These are phyloP conservation scores for Russula foetens DNA, from an alignment of 768 basidiomycete genomes.

Conservation along the genomic window DNA sequence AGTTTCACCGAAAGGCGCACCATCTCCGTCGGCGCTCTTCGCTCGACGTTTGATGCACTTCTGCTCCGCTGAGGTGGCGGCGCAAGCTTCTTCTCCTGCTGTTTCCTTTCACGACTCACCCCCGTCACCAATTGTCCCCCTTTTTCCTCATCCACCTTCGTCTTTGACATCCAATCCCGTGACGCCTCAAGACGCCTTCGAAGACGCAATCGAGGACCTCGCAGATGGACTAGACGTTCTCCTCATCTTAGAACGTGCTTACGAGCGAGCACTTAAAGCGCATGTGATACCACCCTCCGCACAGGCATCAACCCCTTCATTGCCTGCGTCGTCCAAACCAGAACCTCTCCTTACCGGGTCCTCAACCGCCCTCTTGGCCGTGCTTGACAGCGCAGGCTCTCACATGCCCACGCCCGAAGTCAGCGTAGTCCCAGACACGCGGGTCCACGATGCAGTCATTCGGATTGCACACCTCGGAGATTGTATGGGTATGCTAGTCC, in stretches of 20 bases:
- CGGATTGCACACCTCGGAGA: conserved; percentile 83
- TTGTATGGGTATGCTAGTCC: conserved; percentile 81
- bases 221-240: conserved; percentile 65
- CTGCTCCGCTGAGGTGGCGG: conserved; percentile 54
- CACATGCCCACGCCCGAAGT: conserved; percentile 30
- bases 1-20: conserved; percentile 12
- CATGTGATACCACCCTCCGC: conserved; percentile 37
- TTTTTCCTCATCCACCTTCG: background rate
- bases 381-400: conserved; percentile 35
- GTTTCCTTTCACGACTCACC: conserved; percentile 10
- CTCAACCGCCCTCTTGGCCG: conserved; percentile 59
- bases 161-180: background rate
- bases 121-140: background rate
- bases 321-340: conserved; percentile 8
- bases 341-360: conserved; percentile 49
- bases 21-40: conserved; percentile 48
- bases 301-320: conserved; percentile 10
- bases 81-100: conserved; percentile 19
- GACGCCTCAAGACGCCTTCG: conserved; percentile 36
- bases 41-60: conserved; percentile 82
- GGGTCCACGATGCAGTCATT: conserved; percentile 46
- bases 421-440: conserved; percentile 31
- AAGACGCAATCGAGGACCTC: conserved; percentile 49
- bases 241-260: conserved; percentile 60
- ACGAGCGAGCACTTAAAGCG: conserved; percentile 53